phyloP scores from a whole-genome alignment of 2,329 filamentous ascomycete genomes.

The Aspergillus persii region DNA sequence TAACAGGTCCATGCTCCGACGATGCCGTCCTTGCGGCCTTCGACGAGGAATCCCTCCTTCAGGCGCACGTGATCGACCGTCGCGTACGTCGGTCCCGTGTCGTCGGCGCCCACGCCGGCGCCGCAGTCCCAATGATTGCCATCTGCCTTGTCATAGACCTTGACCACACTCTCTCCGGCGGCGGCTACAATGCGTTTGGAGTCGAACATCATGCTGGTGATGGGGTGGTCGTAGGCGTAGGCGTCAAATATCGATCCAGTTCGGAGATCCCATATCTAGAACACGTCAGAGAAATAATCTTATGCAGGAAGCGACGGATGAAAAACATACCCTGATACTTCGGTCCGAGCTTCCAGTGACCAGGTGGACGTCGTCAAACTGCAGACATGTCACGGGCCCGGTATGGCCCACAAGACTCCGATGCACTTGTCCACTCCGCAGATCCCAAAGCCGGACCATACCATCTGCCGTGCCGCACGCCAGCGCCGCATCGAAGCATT shows the following conservation, averaged over 20 bases:
- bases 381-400: conserved; percentile 86
- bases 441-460: conserved; percentile 95
- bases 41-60: conserved; percentile 89
- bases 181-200: conserved; percentile 82
- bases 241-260: conserved; percentile 94
- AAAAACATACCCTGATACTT: conserved; percentile 77
- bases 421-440: conserved; percentile 95
- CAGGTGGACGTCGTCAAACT: conserved; percentile 93
- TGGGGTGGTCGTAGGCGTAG: conserved; percentile 87
- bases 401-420: conserved; percentile 94
- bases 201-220: conserved; percentile 98
- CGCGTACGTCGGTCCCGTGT: conserved; percentile 63
- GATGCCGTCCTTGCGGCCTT: conserved; percentile 81
- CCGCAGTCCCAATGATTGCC: conserved; percentile 96
- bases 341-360: conserved; percentile 91
- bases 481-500: conserved; percentile 93
- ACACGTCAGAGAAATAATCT: conserved; percentile 19
- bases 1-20: conserved; percentile 88
- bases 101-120: conserved; percentile 66
- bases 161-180: conserved; percentile 88
- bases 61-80: conserved; percentile 83
- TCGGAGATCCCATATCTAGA: conserved; percentile 94
- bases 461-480: conserved; percentile 96
- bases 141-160: conserved; percentile 97
- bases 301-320: neutral